phyloP scores from a whole-genome alignment of 345 rosid species.

The Kandelia obovata region DNA sequence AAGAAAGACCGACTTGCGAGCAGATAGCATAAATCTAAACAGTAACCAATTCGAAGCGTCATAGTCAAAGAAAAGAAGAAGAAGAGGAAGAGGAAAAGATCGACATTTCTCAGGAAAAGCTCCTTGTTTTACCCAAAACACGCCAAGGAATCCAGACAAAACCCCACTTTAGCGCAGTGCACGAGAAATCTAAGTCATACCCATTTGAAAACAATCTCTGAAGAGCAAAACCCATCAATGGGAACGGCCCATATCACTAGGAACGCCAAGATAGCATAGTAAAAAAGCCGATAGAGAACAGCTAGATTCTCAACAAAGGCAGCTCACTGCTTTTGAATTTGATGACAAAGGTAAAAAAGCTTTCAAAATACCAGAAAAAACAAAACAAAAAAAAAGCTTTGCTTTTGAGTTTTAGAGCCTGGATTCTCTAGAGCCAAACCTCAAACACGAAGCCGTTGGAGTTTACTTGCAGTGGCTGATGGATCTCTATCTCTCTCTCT shows the following conservation, averaged over 20 bases:
- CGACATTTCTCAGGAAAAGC: conserved; percentile 12
- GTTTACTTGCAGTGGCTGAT: no score
- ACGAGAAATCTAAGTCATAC: conserved; percentile 15
- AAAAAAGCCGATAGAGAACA: neutral
- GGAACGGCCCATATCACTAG: conserved; percentile 14
- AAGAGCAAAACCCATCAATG: conserved; percentile 20
- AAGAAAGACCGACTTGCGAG: conserved; percentile 6
- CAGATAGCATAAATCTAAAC: conserved; percentile 12
- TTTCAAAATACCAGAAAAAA: neutral
- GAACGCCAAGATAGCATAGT: neutral
- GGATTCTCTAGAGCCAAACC: conserved; percentile 8
- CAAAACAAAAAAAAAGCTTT: neutral
- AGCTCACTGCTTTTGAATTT: neutral
- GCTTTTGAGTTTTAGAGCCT: neutral
- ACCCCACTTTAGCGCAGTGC: neutral
- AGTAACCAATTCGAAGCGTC: conserved; percentile 4
- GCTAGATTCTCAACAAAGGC: neutral
- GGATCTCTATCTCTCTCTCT: no score
- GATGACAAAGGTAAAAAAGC: neutral
- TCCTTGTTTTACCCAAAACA: neutral
- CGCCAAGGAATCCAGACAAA: neutral
- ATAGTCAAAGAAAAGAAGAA: neutral
- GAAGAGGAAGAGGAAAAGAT: neutral
- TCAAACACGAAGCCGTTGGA: no score
- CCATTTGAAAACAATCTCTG: conserved; percentile 13